These are phyloP conservation scores for Aspergillus niger DNA, from an alignment of 2,329 filamentous ascomycete species.

Conservation along the genomic window DNA sequence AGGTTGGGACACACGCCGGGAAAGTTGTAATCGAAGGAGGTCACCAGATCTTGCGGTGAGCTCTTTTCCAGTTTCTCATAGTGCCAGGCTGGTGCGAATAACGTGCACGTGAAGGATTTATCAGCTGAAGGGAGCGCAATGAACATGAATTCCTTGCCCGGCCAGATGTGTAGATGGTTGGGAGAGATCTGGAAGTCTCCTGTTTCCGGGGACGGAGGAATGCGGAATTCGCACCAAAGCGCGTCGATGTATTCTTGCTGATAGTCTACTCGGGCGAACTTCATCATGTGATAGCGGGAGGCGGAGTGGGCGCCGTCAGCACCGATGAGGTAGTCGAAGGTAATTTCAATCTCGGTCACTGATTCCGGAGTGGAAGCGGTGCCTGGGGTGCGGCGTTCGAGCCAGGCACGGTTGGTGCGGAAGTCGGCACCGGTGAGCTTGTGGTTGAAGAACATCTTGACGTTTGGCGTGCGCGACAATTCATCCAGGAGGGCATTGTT, in stretches of 20 bases:
- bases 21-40: conserved; percentile 84
- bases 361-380: conserved; percentile 41
- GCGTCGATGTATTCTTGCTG: conserved; percentile 94
- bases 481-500: conserved; percentile 84
- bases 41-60: conserved; percentile 68
- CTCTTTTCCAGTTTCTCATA: conserved; percentile 67
- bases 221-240: conserved; percentile 93
- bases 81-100: conserved; percentile 76
- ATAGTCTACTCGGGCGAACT: conserved; percentile 86
- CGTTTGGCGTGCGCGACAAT: conserved; percentile 80
- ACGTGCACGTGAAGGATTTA: conserved; percentile 89
- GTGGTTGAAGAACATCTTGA: conserved; percentile 89
- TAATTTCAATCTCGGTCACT: conserved; percentile 73
- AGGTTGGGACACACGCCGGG: conserved; percentile 73
- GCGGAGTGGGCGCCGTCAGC: conserved; percentile 94
- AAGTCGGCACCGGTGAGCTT: conserved; percentile 92
- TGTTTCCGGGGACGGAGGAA: conserved; percentile 55
- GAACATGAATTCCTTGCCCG: conserved; percentile 92
- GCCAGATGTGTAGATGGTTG: conserved; percentile 97
- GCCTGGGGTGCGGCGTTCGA: conserved; percentile 60
- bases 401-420: conserved; percentile 76
- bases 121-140: conserved; percentile 91
- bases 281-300: conserved; percentile 92
- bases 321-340: conserved; percentile 91
- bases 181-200: conserved; percentile 77